Evolutionary conservation across 192 early-diverging fungal species (phyloP), one percentile per base, ranked within the genome.

Genomic region (Coemansia sp.): DNA sequence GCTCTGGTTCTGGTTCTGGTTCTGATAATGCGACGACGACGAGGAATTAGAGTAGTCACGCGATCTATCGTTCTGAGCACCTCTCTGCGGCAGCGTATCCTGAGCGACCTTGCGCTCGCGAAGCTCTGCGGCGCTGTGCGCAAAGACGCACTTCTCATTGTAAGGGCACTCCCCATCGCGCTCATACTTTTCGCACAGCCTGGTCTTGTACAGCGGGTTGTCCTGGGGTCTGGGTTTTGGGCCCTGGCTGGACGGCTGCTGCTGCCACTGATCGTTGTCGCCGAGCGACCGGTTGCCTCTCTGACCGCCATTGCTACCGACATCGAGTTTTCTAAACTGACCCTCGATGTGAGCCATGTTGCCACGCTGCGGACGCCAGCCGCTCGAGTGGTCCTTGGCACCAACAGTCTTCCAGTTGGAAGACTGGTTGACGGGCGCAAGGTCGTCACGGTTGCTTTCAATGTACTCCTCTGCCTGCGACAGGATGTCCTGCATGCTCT

Each of bases 91-190:
- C 8, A 25, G 39, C 1, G 51, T 34, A 0, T 66, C 40, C 4
- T 77, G 40, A 30, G 33, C 55, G n/a, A 14, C 49, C 34, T 76
- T 76, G 50, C 87, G 83, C 62, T 80, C 84, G 25, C 83, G 67
- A 18, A 82, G 69, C 33, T 84, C 81, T 15, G 71, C 69, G 0
- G n/a, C 61, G 15, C 75, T 68, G 42, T 96, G 94, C 39, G 93
- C 87, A 71, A 98, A 98, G 43, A 91, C 92, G 64, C 95, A 98
- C 38, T 94, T 90, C 60, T 88, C 85, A 30, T 91, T 86, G 67
- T 96, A 98, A 8, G 89, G 91, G 65, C 95, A 98, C 17, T 85
- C 85, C 39, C 95, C 94, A 41, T 94, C 91, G 0, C 73, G 82
- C 69, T 91, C 87, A 59, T 86, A 93, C 47, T 91, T 68, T 52